Percentiles rank a stretch among this genome's conserved stretches.
Conservation (phyloP, 2,329 filamentous ascomycete genomes). For the Alternaria alternata region DNA sequence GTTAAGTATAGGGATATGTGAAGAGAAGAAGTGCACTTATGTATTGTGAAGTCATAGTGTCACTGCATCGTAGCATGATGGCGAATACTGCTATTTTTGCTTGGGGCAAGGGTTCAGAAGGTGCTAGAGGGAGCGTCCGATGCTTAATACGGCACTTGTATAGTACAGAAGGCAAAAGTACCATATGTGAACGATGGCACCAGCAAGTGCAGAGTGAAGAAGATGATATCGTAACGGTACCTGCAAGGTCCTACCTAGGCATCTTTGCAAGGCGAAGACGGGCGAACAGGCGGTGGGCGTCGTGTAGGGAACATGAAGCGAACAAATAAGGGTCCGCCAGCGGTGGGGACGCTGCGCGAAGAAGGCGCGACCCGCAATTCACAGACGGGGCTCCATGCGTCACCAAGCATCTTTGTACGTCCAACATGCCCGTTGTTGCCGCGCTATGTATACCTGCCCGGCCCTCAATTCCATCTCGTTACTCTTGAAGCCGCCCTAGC, state of each 20-base stretch:
- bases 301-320: conserved; percentile 7
- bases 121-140: background rate
- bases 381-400: conserved; percentile 18
- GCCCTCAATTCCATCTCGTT: conserved; percentile 10
- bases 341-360: conserved; percentile 11
- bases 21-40: background rate
- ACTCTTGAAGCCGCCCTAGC: conserved; percentile 11
- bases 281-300: conserved; percentile 21
- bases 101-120: background rate
- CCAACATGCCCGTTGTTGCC: conserved; percentile 18
- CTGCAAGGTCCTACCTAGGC: background rate
- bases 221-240: background rate
- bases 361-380: conserved; percentile 17
- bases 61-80: background rate
- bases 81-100: conserved; percentile 3
- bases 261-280: conserved; percentile 2
- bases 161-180: background rate
- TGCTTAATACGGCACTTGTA: background rate
- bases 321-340: conserved; percentile 14
- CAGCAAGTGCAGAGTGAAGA: background rate
- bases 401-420: conserved; percentile 17
- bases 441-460: conserved; percentile 13
- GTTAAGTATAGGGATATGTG: background rate
- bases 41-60: background rate
- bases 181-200: background rate